Base-by-base conservation (phyloP, 139 green algal species). In the Chlorella sp. region DNA sequence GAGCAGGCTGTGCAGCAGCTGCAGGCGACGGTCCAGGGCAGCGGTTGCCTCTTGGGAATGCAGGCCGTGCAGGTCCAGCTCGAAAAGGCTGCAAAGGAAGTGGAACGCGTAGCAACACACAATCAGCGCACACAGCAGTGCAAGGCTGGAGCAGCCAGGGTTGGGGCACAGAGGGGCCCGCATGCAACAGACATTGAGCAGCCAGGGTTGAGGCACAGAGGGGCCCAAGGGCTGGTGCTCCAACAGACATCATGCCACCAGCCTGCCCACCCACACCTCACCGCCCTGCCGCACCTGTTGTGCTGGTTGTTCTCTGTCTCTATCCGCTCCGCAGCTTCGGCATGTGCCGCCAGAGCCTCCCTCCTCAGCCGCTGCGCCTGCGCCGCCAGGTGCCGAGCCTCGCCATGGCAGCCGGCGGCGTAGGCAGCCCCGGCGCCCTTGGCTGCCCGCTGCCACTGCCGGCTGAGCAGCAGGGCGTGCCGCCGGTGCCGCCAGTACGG, bases 11-110 rank as follows among this genome's bases (percentile, higher is more conserved):
- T 82, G 44, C 60, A 73, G 36, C 8, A 73, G 36, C 36, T 83
- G 28, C 69, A 84, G 67, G 13, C 81, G 76, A n/a, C 76, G 62
- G 8, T 85, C 80, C 36, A 90, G 65, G 2, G 87, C 87, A 3
- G 84, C 84, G 32, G 80, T 32, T 2, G 87, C 87, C 64, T 90
- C 87, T 14, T 32, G 13, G 8, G 51, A 48, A 73, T 90, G 87
- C 44, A 90, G 80, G 16, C 87, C 87, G 65, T 90, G 87, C 75
- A 90, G 69, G 56, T 90, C 87, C 73, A 90, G 73, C 51, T 87
- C 70, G 0, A 73, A 46, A 9, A 44, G 36, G 40, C 70, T 76
- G 70, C 40, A 56, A 5, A 36, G 9, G 16, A 1, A 48, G 3
- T 19, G 40, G 22, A 74, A n/a, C 7, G 34, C 13, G 34, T 14